These are phyloP conservation scores for Aspergillus campestris DNA, from an alignment of 495 filamentous ascomycete genomes.

Conservation along the genomic window DNA sequence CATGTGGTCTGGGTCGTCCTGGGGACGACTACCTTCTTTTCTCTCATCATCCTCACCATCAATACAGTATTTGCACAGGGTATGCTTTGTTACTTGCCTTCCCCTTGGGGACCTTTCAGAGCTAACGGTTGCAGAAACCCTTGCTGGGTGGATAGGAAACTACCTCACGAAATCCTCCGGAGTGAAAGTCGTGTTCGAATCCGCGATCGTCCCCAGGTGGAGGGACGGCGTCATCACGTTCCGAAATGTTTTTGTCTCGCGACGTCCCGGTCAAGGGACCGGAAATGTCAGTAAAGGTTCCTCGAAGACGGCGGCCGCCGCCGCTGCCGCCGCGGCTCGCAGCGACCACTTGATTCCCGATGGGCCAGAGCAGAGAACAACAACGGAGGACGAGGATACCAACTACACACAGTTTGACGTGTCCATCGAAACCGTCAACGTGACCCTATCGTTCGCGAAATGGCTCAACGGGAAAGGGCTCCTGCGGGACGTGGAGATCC, in stretches of 20 bases:
- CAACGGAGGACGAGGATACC: conserved; percentile 66
- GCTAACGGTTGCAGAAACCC: conserved; percentile 56
- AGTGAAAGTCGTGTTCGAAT: conserved; percentile 94
- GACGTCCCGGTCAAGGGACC: conserved; percentile 69
- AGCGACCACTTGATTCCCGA: conserved; percentile 18
- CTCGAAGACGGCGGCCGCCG: conserved; percentile 73
- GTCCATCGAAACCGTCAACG: conserved; percentile 90
- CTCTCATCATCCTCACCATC: conserved; percentile 74
- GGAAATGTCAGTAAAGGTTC: conserved; percentile 90
- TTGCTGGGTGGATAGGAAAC: conserved; percentile 89
- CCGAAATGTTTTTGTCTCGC: conserved; percentile 92
- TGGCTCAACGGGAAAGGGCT: conserved; percentile 97
- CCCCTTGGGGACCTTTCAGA: neutral
- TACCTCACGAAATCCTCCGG: conserved; percentile 93
- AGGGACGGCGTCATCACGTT: conserved; percentile 89
- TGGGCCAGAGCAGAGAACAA: conserved; percentile 8
- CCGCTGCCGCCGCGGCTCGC: conserved; percentile 67
- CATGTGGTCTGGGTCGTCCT: conserved; percentile 92
- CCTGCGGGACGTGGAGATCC: conserved; percentile 84
- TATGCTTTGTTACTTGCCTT: conserved; percentile 23
- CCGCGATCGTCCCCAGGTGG: conserved; percentile 95
- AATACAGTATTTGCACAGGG: conserved; percentile 96
- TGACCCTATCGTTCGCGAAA: conserved; percentile 92
- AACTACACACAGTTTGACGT: conserved; percentile 98
- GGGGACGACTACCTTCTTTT: conserved; percentile 96